Base-by-base conservation (phyloP, 2,329 filamentous ascomycete species). In the Delphinella strobiligena region DNA sequence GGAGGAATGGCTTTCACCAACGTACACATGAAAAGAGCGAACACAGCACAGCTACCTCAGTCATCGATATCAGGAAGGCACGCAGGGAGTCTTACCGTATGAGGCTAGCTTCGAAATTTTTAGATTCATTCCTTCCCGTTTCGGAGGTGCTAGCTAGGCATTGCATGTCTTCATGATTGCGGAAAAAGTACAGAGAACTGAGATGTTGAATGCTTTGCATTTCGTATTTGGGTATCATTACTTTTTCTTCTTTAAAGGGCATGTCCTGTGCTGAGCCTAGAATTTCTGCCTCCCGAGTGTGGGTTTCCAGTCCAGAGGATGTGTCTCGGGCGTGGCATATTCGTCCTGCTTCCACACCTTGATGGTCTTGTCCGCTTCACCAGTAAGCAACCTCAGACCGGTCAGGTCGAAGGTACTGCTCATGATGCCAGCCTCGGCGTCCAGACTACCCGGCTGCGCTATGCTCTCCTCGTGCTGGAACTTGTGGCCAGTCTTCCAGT, bases 281-380 rank as follows among this genome's bases (percentile, higher is more conserved):
- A 60, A 91, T 60, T 88, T 91, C 58, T 82, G 75, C 54, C 82
- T 71, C 12, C 78, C 78, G 40, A 93, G 60, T 1, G 76, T 84
- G 16, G 88, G 88, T 54, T 83, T 86, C 91, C 91, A 98, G 33
- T 93, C 80, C 32, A 98, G 61, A 2, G 91, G 91, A 62, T 96
- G 87, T 2, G 82, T 83, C 59, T 96, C 86, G 29, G 82, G 82
- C 1, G 89, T 95, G 14, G 91, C 91, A 38, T 81, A 75, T 34
- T 93, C 85, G 58, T 98, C 91, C 50, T 81, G 82, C 61, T 88
- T 93, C 91, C 91, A 98, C 42, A 98, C 77, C 73, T 98, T 96
- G 39, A 44, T 94, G 0, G 88, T 94, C 72, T 98, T 98, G 59
- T 98, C 91, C 4, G 87, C 85, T 63, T 98, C 91, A 34, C 93